These are phyloP conservation scores for Suillus hirtellus DNA, from an alignment of 768 basidiomycete species.

Conservation along the genomic window DNA sequence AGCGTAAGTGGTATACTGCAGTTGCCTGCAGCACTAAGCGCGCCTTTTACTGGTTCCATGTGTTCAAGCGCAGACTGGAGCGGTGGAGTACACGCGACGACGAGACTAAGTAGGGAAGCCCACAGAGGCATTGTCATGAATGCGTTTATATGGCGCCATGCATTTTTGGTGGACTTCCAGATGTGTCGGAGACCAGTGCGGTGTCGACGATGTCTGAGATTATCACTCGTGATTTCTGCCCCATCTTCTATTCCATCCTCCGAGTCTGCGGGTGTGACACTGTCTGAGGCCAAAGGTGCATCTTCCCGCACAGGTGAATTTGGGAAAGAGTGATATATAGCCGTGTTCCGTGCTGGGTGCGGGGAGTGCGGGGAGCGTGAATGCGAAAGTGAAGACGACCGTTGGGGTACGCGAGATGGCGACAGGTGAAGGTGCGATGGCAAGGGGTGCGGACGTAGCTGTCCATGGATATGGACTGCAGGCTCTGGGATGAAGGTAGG, in stretches of 20 bases:
- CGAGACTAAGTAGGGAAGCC: conserved; percentile 70
- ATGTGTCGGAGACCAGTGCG: conserved; percentile 14
- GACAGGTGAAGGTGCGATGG: not conserved
- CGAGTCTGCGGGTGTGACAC: conserved; percentile 10
- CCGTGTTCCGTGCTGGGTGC: conserved; percentile 27
- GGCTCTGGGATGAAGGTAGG: not conserved
- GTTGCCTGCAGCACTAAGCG: conserved; percentile 64
- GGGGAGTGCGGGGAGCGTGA: not conserved
- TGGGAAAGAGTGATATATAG: conserved; percentile 68
- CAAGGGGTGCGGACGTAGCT: not conserved
- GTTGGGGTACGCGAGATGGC: not conserved
- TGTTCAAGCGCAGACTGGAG: conserved; percentile 70
- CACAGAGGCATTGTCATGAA: conserved; percentile 55
- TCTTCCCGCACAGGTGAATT: conserved; percentile 42
- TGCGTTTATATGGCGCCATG: not conserved
- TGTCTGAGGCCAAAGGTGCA: not conserved
- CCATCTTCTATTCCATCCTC: conserved; percentile 22
- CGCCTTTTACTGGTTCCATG: conserved; percentile 66
- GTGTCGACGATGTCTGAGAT: conserved; percentile 20
- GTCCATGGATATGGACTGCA: not conserved
- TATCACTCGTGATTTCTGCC: conserved; percentile 15
- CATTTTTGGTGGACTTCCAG: not conserved
- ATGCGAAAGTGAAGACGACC: not conserved
- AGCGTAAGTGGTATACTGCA: conserved; percentile 89
- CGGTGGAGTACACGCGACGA: conserved; percentile 76